Base-by-base conservation (phyloP, 768 basidiomycete species). In the Termitomyces sp. region DNA sequence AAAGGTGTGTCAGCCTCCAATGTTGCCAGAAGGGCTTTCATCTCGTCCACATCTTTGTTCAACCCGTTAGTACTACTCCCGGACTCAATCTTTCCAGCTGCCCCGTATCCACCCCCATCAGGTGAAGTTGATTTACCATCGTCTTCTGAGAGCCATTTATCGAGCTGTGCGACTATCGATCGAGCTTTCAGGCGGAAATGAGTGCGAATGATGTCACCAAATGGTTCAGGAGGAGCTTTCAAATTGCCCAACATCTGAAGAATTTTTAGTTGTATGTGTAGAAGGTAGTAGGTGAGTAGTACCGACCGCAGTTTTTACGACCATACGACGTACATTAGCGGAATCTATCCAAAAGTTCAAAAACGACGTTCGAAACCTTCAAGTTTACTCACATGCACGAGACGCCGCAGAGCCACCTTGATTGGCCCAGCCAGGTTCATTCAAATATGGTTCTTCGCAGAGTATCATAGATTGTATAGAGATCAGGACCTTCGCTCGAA, bases 381-480 rank as follows among this genome's bases (percentile, higher is more conserved):
- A 38, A 33, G 20, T 53, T 49, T 22, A 44, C 84, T 71, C 70
- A 94, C 92, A 94, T 48, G 88, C 85, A 64, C 77, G 78, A 33
- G 92, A 94, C 62, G 84, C 80, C 2, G 89, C 80, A 26, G 86
- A 88, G 28, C 92, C 92, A 16, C 79, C 83, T 56, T 82, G 80
- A 43, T 72, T 72, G 22, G 90, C 86, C 90, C 90, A 92, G 26
- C 89, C 93, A 20, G 94, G 94, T 69, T 98, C 94, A 63, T 96
- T 96, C 59, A 94, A 71, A 68, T 94, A 96, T 9, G 95, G 92
- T 65, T 94, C 94, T 20, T 96, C 95, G 60, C 90, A 94, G 26
- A 97, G 76, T 63, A 97, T 96, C 91, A 98, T 93, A 16, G 92
- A 93, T 74, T 97, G 95, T 33, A 98, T 95, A 16, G 94, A 95